phyloP scores from a whole-genome alignment of 2,329 filamentous ascomycete genomes.

The Diaporthe ampelina region DNA sequence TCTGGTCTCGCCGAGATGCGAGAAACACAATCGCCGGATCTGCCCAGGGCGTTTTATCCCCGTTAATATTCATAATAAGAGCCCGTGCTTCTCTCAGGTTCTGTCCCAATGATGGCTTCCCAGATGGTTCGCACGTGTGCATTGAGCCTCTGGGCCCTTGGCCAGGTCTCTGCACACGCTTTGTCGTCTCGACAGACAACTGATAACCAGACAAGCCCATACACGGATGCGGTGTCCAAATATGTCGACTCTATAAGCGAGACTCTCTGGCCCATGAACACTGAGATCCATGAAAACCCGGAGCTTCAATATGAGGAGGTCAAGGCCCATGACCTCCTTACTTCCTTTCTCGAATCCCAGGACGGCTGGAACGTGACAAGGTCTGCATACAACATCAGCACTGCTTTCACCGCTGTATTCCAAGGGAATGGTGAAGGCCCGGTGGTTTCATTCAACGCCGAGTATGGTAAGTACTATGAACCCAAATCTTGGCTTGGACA shows the following conservation, averaged over 20 bases:
- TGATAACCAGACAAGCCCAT: background rate
- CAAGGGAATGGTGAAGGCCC: background rate
- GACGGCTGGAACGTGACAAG: constrained; percentile 60
- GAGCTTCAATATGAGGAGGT: constrained; percentile 66
- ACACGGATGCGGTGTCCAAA: constrained; percentile 1
- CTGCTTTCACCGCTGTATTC: constrained; percentile 62
- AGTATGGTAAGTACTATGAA: background rate
- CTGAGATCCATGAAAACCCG: constrained; percentile 57
- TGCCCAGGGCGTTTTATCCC: too few relatives aligned
- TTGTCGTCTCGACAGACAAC: background rate
- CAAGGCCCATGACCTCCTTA: constrained; percentile 43
- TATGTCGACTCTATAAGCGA: constrained; percentile 17
- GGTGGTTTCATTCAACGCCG: constrained; percentile 8
- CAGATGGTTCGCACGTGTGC: background rate
- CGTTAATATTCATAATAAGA: background rate
- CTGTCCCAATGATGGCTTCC: background rate
- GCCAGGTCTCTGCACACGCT: background rate
- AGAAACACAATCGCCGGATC: too few relatives aligned
- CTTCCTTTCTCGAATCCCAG: constrained; percentile 59
- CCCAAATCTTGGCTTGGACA: too few relatives aligned
- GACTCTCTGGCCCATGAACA: constrained; percentile 20
- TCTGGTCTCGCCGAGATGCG: background rate
- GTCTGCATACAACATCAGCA: constrained; percentile 64
- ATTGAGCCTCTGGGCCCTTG: background rate
- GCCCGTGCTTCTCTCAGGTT: background rate